Conservation (phyloP, 257 asterid genomes). For the Sherardia arvensis region DNA sequence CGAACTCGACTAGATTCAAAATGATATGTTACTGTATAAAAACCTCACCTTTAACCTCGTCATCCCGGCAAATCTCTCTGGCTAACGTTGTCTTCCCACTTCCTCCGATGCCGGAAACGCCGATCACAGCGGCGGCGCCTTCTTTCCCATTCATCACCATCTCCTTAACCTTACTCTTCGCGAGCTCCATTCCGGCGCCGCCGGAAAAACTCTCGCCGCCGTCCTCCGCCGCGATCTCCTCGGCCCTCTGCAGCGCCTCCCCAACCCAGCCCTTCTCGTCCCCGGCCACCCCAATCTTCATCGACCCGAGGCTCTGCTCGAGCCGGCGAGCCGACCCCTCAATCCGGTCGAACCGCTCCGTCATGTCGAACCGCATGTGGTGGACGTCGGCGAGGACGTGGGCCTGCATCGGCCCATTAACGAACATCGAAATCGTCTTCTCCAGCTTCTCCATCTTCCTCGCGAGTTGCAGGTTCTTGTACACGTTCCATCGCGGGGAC, state of each 20-base stretch:
- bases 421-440: conserved; percentile 47
- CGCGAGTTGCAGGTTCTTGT: conserved; percentile 50
- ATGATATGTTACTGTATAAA: neutral
- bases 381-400: conserved; percentile 91
- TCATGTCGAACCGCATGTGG: conserved; percentile 56
- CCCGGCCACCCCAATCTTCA: conserved; percentile 63
- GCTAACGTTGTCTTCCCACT: conserved; percentile 94
- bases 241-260: conserved; percentile 68
- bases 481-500: conserved; percentile 73
- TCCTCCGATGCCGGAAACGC: conserved; percentile 82
- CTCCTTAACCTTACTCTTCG: conserved; percentile 62
- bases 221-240: conserved; percentile 40
- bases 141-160: conserved; percentile 42
- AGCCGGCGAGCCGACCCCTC: conserved; percentile 34
- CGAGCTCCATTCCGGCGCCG: conserved; percentile 66
- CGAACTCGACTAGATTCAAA: neutral
- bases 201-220: conserved; percentile 52
- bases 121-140: conserved; percentile 29
- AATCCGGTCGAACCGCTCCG: conserved; percentile 52
- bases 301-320: conserved; percentile 67
- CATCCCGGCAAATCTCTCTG: conserved; percentile 68
- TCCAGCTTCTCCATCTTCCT: conserved; percentile 75
- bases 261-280: conserved; percentile 53
- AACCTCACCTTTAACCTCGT: conserved; percentile 46
- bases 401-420: conserved; percentile 52